These are phyloP conservation scores for Babesia bigemina DNA, from an alignment of 169 alveolate genomes.

Conservation along the genomic window DNA sequence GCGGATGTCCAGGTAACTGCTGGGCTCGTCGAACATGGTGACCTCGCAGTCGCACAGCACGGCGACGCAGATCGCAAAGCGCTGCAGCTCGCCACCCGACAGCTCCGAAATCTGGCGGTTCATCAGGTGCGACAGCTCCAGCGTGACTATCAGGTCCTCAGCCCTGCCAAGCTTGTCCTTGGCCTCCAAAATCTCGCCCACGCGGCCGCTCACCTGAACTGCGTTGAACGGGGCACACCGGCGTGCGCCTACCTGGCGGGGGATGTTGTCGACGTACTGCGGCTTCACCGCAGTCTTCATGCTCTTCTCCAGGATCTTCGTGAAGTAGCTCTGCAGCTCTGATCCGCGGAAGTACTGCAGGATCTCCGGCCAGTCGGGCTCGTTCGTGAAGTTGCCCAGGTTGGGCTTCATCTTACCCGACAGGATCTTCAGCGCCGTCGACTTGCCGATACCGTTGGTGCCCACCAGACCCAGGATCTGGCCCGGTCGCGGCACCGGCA, in stretches of 20 bases:
- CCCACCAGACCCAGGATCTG: slow-evolving; percentile 91
- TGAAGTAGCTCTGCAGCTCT: slow-evolving; percentile 96
- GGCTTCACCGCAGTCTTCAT: slow-evolving; percentile 96
- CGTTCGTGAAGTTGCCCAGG: slow-evolving; percentile 93
- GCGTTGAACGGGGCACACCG: not conserved
- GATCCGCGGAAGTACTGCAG: slow-evolving; percentile 94
- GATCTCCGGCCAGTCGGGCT: slow-evolving; percentile 97
- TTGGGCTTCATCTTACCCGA: slow-evolving; percentile 97
- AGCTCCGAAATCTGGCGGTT: slow-evolving; percentile 93
- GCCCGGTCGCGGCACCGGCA: slow-evolving; percentile 98
- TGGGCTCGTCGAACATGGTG: slow-evolving; percentile 99
- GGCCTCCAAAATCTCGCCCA: slow-evolving; percentile 84
- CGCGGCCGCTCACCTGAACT: slow-evolving; percentile 68
- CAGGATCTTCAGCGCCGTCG: slow-evolving; percentile 96
- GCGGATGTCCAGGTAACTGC: slow-evolving; percentile 97
- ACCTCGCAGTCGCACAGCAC: slow-evolving; percentile 93
- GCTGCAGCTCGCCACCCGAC: slow-evolving; percentile 98
- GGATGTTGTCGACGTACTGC: slow-evolving; percentile 97
- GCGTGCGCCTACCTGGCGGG: slow-evolving; percentile 82
- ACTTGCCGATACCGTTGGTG: slow-evolving; percentile 96
- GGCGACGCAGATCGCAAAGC: slow-evolving; percentile 96
- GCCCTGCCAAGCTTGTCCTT: slow-evolving; percentile 89
- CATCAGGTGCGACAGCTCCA: slow-evolving; percentile 91
- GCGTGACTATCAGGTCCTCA: slow-evolving; percentile 81
- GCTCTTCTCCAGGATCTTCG: slow-evolving; percentile 92